phyloP scores from a whole-genome alignment of 352 stramenopile species.

The Globisporangium solare region DNA sequence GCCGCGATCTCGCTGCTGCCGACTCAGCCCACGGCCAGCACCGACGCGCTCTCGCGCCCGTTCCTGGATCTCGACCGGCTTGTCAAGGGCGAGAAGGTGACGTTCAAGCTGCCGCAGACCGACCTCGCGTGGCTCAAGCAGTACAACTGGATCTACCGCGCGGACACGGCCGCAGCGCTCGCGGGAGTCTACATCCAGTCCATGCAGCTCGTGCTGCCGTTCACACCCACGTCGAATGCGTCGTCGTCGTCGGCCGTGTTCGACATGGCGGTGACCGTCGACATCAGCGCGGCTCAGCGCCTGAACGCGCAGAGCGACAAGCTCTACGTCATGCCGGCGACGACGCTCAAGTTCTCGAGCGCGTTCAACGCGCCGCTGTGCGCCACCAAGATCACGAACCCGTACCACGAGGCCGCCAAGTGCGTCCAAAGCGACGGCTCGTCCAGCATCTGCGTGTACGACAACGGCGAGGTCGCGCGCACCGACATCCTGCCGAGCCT shows the following conservation, averaged over 20 bases:
- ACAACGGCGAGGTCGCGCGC: neutral
- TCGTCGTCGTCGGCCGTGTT: neutral
- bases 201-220: constrained; percentile 4
- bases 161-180: neutral
- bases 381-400: neutral
- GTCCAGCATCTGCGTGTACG: constrained; percentile 8
- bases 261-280: neutral
- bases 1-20: neutral
- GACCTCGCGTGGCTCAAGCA: constrained; percentile 1
- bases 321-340: neutral
- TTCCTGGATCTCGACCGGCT: neutral
- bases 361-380: neutral
- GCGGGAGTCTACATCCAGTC: neutral
- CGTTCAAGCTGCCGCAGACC: neutral
- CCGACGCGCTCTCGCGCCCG: neutral
- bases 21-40: neutral
- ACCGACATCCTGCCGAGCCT: constrained; percentile 10
- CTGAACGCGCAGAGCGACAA: neutral
- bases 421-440: constrained; percentile 3
- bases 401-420: constrained; percentile 11
- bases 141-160: neutral
- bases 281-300: neutral
- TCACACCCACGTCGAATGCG: neutral
- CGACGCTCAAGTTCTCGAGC: neutral
- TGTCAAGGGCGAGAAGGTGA: neutral